Percentiles rank a stretch among this genome's conserved stretches.
Conservation (phyloP, 441 rosid genomes). For the Adansonia madagascariensis region DNA sequence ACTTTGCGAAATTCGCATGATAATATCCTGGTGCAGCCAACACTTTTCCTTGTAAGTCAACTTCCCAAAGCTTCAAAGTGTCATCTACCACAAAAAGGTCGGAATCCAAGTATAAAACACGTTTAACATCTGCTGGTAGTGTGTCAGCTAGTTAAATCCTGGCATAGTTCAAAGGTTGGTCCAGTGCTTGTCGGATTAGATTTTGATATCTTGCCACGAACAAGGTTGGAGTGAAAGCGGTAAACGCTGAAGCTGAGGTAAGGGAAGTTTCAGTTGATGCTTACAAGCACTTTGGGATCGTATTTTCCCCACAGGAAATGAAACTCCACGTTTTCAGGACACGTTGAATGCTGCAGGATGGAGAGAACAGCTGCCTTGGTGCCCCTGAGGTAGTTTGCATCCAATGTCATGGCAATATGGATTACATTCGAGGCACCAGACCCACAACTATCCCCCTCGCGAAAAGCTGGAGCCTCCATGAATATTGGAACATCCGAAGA, state of each 20-base stretch:
- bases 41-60: constrained; percentile 44
- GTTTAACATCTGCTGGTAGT: constrained; percentile 37
- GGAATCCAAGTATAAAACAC: constrained; percentile 52
- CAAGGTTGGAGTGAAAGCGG: constrained; percentile 42
- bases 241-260: constrained; percentile 44
- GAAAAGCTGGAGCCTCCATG: constrained; percentile 62
- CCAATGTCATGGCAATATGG: constrained; percentile 56
- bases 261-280: constrained; percentile 51
- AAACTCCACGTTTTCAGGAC: constrained; percentile 51
- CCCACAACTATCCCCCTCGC: constrained; percentile 49
- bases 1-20: constrained; percentile 50
- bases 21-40: constrained; percentile 54
- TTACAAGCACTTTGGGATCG: constrained; percentile 37
- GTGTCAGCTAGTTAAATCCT: constrained; percentile 49
- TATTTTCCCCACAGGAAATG: constrained; percentile 44
- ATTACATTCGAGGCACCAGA: constrained; percentile 22
- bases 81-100: constrained; percentile 55
- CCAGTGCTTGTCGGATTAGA: constrained; percentile 53
- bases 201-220: constrained; percentile 49
- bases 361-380: constrained; percentile 54
- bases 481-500: constrained; percentile 39
- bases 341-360: constrained; percentile 50
- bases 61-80: constrained; percentile 45
- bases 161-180: constrained; percentile 60
- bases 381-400: constrained; percentile 54